Conservation (phyloP, 345 rosid genomes). For the Carallia brachiata region DNA sequence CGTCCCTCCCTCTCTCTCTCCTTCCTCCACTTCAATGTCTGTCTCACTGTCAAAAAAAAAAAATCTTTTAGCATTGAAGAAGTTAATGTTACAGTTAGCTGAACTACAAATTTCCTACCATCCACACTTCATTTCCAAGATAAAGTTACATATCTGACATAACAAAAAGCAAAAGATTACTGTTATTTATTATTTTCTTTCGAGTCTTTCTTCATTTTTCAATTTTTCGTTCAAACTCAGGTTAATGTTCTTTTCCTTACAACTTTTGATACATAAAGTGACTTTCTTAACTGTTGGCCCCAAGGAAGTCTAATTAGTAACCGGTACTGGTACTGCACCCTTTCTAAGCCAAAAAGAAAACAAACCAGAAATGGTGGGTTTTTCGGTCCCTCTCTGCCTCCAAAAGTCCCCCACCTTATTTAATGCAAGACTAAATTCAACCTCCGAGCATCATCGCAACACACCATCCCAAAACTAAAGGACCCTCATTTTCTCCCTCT, state of each 20-base stretch:
- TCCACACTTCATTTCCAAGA: conserved; percentile 14
- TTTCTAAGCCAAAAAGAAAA: neutral
- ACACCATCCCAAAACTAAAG: neutral
- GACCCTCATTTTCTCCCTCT: neutral
- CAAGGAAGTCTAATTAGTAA: neutral
- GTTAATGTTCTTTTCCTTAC: neutral
- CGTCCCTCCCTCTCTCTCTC: too few relatives aligned
- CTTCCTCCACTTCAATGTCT: too few relatives aligned
- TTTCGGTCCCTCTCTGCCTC: neutral
- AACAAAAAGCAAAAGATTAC: neutral
- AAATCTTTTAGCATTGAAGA: too few relatives aligned
- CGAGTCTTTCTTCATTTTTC: too few relatives aligned
- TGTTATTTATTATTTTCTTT: neutral
- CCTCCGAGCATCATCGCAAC: neutral
- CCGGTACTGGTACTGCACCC: too few relatives aligned
- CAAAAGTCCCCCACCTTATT: neutral
- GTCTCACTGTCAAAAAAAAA: too few relatives aligned
- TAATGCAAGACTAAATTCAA: neutral
- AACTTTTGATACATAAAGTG: neutral
- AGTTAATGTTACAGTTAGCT: too few relatives aligned
- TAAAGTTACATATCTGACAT: neutral
- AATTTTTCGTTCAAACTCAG: too few relatives aligned
- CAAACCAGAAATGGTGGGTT: neutral
- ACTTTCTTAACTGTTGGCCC: too few relatives aligned
- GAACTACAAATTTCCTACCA: neutral